Base-by-base conservation (phyloP, 371 early-diverging fungal species). In the Homolaphlyctis polyrhiza region DNA sequence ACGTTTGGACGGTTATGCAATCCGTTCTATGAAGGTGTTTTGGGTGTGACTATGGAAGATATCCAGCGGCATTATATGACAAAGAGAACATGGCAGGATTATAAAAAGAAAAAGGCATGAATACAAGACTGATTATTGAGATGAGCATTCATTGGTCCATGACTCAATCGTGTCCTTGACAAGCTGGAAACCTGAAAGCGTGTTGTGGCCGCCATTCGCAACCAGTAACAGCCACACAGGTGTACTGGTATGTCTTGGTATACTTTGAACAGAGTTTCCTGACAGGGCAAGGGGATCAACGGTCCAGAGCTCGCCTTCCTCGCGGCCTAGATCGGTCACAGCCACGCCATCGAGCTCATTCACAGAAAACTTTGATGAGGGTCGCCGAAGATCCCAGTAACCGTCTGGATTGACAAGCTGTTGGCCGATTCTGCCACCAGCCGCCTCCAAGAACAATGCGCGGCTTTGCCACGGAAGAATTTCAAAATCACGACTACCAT, bases 401-500 rank as follows among this genome's bases (percentile, higher is more conserved):
- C 59, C 64, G 14, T 60, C 48, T 36, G 57, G 58, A 0, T 50
- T n/a, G 2, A 49, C 52, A 5, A 64, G 32, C 60, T 34, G 25
- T n/a, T 51, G 33, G 30, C 48, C 32, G 21, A 61, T n/a, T 29
- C 65, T 43, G 1, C 51, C 61, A 5, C 47, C 25, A 11, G 59
- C 59, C 1, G 66, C 63, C 6, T 59, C 59, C 16, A 62, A 21
- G 49, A 75, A 78, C 11, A 73, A 52, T 16, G 64, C 39, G 14
- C 69, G 63, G 14, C 68, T 65, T 29, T 79, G 73, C 62, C 68
- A 68, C 25, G 57, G 54, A 11, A 64, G 65, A 54, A 79, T 79
- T 43, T 79, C 79, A 57, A 64, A 63, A 65, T 79, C 79, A 16
- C 35, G 13, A 6, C 18, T 35, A 30, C 79, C 79, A 59, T 76